Evolutionary conservation across 768 basidiomycete genomes (phyloP).

Genomic region (Kwoniella bestiolae): DNA sequence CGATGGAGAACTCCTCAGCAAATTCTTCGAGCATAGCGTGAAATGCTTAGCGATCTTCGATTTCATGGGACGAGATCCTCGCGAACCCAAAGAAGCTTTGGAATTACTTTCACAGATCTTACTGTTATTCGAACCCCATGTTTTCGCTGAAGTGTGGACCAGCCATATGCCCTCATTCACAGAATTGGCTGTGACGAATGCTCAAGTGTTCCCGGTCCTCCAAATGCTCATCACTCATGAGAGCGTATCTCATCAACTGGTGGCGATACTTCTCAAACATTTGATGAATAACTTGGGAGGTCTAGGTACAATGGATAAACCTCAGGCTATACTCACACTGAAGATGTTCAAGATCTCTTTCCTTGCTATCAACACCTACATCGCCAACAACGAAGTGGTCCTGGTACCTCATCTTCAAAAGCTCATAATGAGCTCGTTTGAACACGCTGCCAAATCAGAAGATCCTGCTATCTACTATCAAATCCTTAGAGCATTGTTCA

Average conservation of each 20-base stretch:
- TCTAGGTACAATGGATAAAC: slow-evolving; percentile 76
- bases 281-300: slow-evolving; percentile 78
- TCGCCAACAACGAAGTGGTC: slow-evolving; percentile 81
- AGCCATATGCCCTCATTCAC: slow-evolving; percentile 90
- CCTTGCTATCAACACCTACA: slow-evolving; percentile 75
- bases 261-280: slow-evolving; percentile 86
- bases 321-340: slow-evolving; percentile 79
- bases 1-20: slow-evolving; percentile 83
- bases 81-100: slow-evolving; percentile 75
- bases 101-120: slow-evolving; percentile 79
- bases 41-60: slow-evolving; percentile 82
- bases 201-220: slow-evolving; percentile 78
- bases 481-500: slow-evolving; percentile 86
- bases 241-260: slow-evolving; percentile 72
- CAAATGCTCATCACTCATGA: slow-evolving; percentile 82
- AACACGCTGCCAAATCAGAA: slow-evolving; percentile 84
- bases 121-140: slow-evolving; percentile 81
- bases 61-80: slow-evolving; percentile 56
- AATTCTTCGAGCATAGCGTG: slow-evolving; percentile 83
- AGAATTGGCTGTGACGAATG: slow-evolving; percentile 73
- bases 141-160: slow-evolving; percentile 96
- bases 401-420: slow-evolving; percentile 91
- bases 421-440: slow-evolving; percentile 94
- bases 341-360: slow-evolving; percentile 96
- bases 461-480: slow-evolving; percentile 93